phyloP scores from a whole-genome alignment of 179 eudicot genomes.

The Beta macrorhiza region DNA sequence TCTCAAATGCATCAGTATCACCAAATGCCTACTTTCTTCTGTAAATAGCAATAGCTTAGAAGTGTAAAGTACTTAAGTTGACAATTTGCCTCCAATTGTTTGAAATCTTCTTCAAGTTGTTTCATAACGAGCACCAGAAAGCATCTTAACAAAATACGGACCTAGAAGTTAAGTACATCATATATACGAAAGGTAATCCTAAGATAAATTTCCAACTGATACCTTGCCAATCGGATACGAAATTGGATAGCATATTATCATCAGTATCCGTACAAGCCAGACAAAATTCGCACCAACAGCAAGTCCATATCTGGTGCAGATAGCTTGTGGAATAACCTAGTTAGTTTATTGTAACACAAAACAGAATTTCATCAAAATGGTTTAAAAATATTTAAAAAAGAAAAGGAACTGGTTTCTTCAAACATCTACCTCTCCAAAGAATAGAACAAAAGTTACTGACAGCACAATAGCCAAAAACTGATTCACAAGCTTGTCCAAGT shows the following conservation, averaged over 20 bases:
- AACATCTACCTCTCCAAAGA: conserved; percentile 57
- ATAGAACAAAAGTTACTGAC: conserved; percentile 64
- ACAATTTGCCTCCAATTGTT: background rate
- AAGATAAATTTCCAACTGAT: background rate
- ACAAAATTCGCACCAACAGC: conserved; percentile 55
- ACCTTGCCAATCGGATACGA: conserved; percentile 65
- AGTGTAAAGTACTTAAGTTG: background rate
- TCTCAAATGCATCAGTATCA: too few relatives aligned
- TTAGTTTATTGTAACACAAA: background rate
- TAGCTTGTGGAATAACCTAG: conserved; percentile 67
- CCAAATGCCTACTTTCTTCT: background rate
- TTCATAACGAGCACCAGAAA: background rate
- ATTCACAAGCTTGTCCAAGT: conserved; percentile 52
- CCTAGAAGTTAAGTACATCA: background rate
- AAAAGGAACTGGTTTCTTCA: background rate
- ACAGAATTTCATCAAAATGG: background rate
- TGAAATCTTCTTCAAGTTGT: background rate
- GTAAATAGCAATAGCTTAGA: background rate
- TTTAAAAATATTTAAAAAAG: background rate
- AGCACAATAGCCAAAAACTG: conserved; percentile 49
- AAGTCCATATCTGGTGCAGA: conserved; percentile 64
- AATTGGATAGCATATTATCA: conserved; percentile 52
- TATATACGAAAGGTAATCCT: background rate
- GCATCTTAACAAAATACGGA: background rate
- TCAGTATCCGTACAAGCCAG: conserved; percentile 47